phyloP scores from a whole-genome alignment of 169 alveolate genomes.

The Plasmodium vinckei region DNA sequence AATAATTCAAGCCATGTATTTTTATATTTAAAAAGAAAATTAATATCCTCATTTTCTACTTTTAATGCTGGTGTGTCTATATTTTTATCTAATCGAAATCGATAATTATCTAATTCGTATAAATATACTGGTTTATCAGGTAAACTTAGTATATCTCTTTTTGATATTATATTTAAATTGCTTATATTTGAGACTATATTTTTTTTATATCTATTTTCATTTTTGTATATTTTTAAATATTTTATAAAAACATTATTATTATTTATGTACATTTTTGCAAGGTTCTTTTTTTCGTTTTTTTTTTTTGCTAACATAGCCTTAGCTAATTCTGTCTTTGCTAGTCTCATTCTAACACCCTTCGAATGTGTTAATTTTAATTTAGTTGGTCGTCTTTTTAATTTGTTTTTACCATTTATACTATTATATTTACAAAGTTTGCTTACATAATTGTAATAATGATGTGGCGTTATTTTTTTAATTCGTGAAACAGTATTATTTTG shows the following conservation, averaged over 20 bases:
- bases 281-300: background rate
- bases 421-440: no score
- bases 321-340: no score
- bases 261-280: slow-evolving; percentile 20
- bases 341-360: no score
- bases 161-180: background rate
- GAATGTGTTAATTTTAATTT: no score
- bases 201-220: slow-evolving; percentile 26
- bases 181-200: slow-evolving; percentile 34
- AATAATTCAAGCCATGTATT: slow-evolving; percentile 74
- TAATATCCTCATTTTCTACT: slow-evolving; percentile 31
- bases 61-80: slow-evolving; percentile 16
- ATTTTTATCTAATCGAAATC: slow-evolving; percentile 12
- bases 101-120: slow-evolving; percentile 37
- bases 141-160: slow-evolving; percentile 43
- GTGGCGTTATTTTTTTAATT: no score
- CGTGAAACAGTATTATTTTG: no score
- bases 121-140: slow-evolving; percentile 38
- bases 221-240: slow-evolving; percentile 20
- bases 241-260: slow-evolving; percentile 29
- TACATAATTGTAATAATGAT: no score
- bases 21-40: slow-evolving; percentile 46
- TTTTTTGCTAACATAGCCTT: no score
- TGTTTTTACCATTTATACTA: no score
- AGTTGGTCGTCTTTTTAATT: no score